Evolutionary conservation across 106 monocot genomes (phyloP).

Genomic region (Platanthera zijinensis): DNA sequence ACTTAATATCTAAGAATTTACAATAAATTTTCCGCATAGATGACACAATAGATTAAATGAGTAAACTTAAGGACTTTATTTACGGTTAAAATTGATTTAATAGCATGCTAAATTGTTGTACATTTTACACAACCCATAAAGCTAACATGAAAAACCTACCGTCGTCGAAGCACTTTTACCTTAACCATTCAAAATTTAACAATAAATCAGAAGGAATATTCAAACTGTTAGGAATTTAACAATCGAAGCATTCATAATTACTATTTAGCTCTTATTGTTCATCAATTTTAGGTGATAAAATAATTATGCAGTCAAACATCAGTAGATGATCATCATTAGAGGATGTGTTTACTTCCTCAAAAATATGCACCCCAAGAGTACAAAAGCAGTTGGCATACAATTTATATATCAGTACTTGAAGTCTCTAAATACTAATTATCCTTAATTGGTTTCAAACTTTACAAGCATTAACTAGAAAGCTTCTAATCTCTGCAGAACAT

Average conservation of each 20-base stretch:
- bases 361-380: not conserved
- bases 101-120: not conserved
- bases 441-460: not conserved
- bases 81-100: not conserved
- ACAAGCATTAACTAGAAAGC: not conserved
- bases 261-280: not conserved
- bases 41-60: not conserved
- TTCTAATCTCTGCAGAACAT: not conserved
- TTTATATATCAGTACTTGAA: not conserved
- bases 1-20: not conserved
- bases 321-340: not conserved
- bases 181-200: not conserved
- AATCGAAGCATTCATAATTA: not conserved
- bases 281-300: not conserved
- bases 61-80: not conserved
- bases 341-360: not conserved
- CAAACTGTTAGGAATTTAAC: not conserved
- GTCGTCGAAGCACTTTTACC: not conserved
- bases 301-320: not conserved
- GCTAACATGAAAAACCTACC: not conserved
- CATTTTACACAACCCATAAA: not conserved
- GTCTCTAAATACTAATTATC: not conserved
- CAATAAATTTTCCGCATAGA: not conserved
- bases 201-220: not conserved
- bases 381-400: not conserved